Evolutionary conservation across 495 filamentous ascomycete species (phyloP), one percentile per base, ranked within the genome.

Genomic region (Lasiosphaeria hispida): DNA sequence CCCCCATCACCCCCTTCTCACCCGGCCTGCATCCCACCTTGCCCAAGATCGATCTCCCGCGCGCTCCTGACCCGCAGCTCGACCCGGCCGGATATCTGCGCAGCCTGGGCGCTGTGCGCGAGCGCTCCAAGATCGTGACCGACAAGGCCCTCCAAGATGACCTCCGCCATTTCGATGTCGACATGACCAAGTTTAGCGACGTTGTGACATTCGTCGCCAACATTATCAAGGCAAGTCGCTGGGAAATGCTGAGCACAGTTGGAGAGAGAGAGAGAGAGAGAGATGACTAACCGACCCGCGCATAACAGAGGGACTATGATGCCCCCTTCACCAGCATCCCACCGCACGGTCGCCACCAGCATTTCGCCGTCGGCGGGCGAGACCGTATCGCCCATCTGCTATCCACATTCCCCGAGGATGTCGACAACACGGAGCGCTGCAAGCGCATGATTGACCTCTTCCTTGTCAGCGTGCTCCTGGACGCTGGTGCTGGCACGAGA

Each of bases 81-180:
- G 93, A 98, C 69, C 94, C 94, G 13, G 93, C 89, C 11, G 92
- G 85, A 52, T 98, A 97, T 74, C 84, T 98, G 57, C 82, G 88
- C 60, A 97, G 93, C 73, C 85, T 98, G 63, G 85, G 90, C 67
- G 85, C 94, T 17, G 91, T 98, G 9, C 82, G 95, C 34, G 89
- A 96, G 64, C 78, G 92, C 55, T 87, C 81, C 65, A 81, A 74
- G 58, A 69, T 92, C 53, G 80, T 97, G 37, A 78, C 88, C 50
- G 78, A 87, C 55, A 91, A 88, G 72, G 94, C 94, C 3, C 83
- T 87, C 70, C 75, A 75, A 51, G 91, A 97, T 61, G 76, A 88
- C 57, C 80, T 98, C 53, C 83, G 81, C 57, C 94, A 97, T 74
- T 98, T 98, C 69, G 86, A 88, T 55, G 93, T 97, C 10, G 92